Evolutionary conservation across 1,284 basidiomycete species (phyloP).

Genomic region (Gastroboletus turbinatus): DNA sequence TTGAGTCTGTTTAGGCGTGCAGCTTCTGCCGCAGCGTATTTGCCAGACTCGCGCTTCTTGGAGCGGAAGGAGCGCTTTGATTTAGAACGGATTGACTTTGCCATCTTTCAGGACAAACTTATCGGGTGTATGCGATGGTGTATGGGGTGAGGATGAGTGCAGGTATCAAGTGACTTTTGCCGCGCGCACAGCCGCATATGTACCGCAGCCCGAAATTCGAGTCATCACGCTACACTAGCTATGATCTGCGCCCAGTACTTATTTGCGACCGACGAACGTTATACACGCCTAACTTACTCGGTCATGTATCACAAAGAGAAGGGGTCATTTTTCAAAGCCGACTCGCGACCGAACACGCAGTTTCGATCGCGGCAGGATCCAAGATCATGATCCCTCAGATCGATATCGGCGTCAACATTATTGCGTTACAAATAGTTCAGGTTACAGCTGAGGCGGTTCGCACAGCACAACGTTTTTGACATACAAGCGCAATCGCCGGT

Average conservation of each 20-base stretch:
- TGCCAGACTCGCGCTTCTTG: conserved; percentile 80
- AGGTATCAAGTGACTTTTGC: background rate
- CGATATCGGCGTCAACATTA: conserved; percentile 1
- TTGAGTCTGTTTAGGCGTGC: conserved; percentile 80
- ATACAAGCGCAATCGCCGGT: background rate
- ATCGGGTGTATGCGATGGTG: background rate
- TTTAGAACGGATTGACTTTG: conserved; percentile 91
- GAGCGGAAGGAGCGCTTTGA: conserved; percentile 82
- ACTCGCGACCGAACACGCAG: background rate
- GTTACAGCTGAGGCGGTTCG: conserved; percentile 5
- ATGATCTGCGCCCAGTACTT: too few species aligned
- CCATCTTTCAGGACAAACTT: conserved; percentile 49
- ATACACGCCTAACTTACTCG: background rate
- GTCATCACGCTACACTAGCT: background rate
- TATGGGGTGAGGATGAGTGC: background rate
- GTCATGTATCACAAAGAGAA: background rate
- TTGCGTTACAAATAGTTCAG: conserved; percentile 8
- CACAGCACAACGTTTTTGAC: background rate
- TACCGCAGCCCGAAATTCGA: background rate
- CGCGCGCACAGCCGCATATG: conserved; percentile 20
- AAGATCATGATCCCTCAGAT: conserved; percentile 5
- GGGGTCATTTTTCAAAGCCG: background rate
- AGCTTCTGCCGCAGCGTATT: conserved; percentile 85
- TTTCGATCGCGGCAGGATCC: background rate
- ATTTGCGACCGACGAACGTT: too few species aligned